These are phyloP conservation scores for Neurospora hispaniola DNA, from an alignment of 495 filamentous ascomycete genomes.

Conservation along the genomic window DNA sequence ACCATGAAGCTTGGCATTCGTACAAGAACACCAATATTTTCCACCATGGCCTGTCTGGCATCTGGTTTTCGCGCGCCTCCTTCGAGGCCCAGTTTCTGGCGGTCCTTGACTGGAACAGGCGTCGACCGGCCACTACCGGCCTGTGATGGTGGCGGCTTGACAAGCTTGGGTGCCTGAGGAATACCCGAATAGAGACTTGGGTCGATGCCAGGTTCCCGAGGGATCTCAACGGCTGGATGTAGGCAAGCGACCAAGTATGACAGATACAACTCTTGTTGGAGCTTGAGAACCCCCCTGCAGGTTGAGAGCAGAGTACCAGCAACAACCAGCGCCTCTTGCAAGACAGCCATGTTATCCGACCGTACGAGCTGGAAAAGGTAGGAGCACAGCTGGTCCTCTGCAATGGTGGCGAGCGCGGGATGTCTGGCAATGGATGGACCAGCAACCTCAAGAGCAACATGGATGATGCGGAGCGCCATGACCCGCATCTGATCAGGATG, in stretches of 20 bases:
- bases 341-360: conserved; percentile 87
- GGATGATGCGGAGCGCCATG: conserved; percentile 94
- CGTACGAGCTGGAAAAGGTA: conserved; percentile 95
- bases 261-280: conserved; percentile 94
- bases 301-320: conserved; percentile 84
- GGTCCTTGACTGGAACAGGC: conserved; percentile 85
- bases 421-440: conserved; percentile 93
- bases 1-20: conserved; percentile 90
- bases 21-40: conserved; percentile 82
- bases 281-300: conserved; percentile 81
- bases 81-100: conserved; percentile 88
- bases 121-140: conserved; percentile 74
- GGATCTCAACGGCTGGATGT: conserved; percentile 86
- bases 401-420: conserved; percentile 74
- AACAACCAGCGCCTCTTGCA: conserved; percentile 86
- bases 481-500: conserved; percentile 92
- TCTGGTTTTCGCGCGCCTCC: conserved; percentile 87
- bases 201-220: conserved; percentile 79
- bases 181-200: conserved; percentile 89
- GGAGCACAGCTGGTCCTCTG: conserved; percentile 87
- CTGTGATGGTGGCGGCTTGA: conserved; percentile 72
- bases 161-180: conserved; percentile 77
- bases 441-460: conserved; percentile 93
- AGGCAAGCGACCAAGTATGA: conserved; percentile 92
- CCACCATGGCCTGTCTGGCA: conserved; percentile 95